phyloP scores from a whole-genome alignment of 73 alveolate species.

The Paramecium biaurelia region DNA sequence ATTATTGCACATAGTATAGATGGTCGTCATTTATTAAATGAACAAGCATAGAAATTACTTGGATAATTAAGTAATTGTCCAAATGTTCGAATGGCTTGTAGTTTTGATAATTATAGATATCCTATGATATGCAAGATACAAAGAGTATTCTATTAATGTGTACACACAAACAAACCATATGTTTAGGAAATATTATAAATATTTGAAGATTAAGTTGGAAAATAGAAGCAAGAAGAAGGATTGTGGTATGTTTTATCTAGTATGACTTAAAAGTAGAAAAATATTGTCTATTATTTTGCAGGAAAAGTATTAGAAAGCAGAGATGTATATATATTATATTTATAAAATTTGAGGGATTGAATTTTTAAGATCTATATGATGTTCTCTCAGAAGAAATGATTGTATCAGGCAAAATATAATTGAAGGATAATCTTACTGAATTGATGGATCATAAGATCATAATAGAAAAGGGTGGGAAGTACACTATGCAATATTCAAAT shows the following conservation, averaged over 20 bases:
- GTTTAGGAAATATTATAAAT: not conserved
- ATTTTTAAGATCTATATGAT: not conserved
- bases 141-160: not conserved
- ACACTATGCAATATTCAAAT: not conserved
- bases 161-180: not conserved
- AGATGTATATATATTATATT: not conserved
- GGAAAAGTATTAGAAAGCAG: not conserved
- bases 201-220: not conserved
- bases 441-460: not conserved
- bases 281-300: not conserved
- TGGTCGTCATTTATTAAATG: not conserved
- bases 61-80: not conserved
- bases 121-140: not conserved
- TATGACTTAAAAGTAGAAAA: not conserved
- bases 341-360: constrained; percentile 11
- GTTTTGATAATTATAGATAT: constrained; percentile 35
- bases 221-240: constrained; percentile 17
- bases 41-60: not conserved
- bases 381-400: constrained; percentile 9
- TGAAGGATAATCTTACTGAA: constrained; percentile 28
- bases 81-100: not conserved
- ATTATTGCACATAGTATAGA: not conserved
- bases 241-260: constrained; percentile 29
- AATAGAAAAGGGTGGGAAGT: not conserved
- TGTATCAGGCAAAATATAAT: not conserved